Evolutionary conservation across 257 asterid genomes (phyloP), one percentile per base, ranked within the genome.

Genomic region (Przewalskia tangutica): DNA sequence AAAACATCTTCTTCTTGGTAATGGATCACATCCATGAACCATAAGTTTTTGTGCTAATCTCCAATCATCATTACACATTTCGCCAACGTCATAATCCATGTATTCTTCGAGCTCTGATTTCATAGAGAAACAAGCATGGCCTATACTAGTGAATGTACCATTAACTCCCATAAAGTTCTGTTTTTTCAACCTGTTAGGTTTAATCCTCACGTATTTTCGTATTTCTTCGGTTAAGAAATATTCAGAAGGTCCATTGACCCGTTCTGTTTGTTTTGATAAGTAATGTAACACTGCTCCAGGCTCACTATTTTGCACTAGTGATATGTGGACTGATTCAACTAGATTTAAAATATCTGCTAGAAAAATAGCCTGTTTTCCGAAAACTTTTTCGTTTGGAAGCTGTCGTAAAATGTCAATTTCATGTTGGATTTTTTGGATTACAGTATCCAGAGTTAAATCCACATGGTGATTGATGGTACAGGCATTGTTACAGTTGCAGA

Each of bases 91-190:
- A 38, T 92, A 92, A 32, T 90, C 87, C 95, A 92, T 90, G 85
- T 89, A 91, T 82, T 86, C 86, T 78, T 92, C 92, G 0, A 92
- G 88, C 65, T 90, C 93, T 0, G 70, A 81, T 55, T 85, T 91
- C 91, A 86, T 53, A 8, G 86, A 80, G 66, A 92, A 91, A 79
- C 97, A 91, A 38, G 90, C 86, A 55, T 89, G 93, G 0, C 95
- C 97, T 4, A 92, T 89, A 89, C 93, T 89, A 8, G 93, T 89
- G 81, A 84, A 89, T 16, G 93, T 87, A 23, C 89, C 93, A 36
- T 92, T 92, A 1, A 91, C 92, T 4, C 93, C 95, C 93, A 89
- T 91, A 90, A 92, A 92, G 77, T 91, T 92, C 85, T 85, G 91
- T 77, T 88, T 92, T 11, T 88, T 85, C 0, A 92, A 86, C 59